These are phyloP conservation scores for Hypseocharis bilobata DNA, from an alignment of 441 rosid genomes.

Conservation along the genomic window DNA sequence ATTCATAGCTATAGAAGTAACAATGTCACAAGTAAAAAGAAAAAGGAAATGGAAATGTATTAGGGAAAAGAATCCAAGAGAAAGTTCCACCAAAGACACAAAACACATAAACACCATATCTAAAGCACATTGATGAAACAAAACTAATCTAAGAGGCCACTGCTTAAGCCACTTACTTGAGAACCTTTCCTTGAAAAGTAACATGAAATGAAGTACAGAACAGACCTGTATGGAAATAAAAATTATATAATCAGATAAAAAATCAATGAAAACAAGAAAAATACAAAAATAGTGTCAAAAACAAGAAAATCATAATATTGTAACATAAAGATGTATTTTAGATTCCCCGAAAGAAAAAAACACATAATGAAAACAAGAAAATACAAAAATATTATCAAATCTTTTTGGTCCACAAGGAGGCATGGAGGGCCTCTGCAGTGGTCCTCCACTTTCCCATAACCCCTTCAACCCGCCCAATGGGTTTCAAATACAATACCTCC, in stretches of 20 bases:
- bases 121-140: background rate
- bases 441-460: background rate
- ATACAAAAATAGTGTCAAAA: too few species aligned
- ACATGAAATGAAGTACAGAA: conserved; percentile 66
- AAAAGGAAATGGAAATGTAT: background rate
- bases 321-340: conserved; percentile 1
- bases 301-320: too few species aligned
- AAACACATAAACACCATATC: background rate
- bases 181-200: conserved; percentile 76
- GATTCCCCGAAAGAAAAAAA: background rate
- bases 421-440: background rate
- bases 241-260: conserved; percentile 21
- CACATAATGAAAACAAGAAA: background rate
- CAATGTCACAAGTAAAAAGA: conserved; percentile 5
- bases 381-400: background rate
- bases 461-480: background rate
- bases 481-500: background rate
- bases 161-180: conserved; percentile 52
- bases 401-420: background rate
- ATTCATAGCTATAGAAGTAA: background rate
- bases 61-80: background rate
- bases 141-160: conserved; percentile 11
- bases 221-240: conserved; percentile 52
- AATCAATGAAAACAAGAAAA: too few species aligned
- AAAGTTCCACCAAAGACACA: conserved; percentile 10